phyloP scores from a whole-genome alignment of 2,329 filamentous ascomycete genomes.

The Stagonosporopsis vannaccii region DNA sequence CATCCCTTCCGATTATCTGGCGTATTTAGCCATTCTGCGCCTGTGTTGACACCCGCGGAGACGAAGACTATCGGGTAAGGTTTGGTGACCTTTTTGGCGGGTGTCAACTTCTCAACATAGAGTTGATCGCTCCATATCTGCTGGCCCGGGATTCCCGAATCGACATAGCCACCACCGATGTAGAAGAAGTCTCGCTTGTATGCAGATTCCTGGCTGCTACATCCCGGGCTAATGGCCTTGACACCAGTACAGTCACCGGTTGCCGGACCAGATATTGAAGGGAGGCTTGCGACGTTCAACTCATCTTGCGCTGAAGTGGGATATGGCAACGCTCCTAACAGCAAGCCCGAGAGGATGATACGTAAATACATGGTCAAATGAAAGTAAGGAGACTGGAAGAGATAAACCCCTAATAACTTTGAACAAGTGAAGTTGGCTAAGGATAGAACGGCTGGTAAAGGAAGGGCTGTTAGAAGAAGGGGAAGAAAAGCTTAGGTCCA shows the following conservation, averaged over 20 bases:
- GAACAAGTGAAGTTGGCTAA: conserved; percentile 2
- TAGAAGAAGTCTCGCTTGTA: conserved; percentile 35
- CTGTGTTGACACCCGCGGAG: conserved; percentile 29
- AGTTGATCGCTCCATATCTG: conserved; percentile 29
- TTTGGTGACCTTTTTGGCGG: conserved; percentile 16
- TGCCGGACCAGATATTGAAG: not conserved
- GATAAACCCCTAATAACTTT: not conserved
- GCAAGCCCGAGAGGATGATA: conserved; percentile 3
- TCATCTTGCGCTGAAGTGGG: conserved; percentile 7
- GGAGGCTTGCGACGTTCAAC: not conserved
- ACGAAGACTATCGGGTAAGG: conserved; percentile 34
- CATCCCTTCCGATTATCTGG: conserved; percentile 28
- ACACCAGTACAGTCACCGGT: conserved; percentile 23
- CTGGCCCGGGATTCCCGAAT: conserved; percentile 28
- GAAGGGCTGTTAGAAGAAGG: not conserved
- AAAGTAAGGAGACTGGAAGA: not conserved
- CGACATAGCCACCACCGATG: conserved; percentile 34
- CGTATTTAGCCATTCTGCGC: conserved; percentile 27
- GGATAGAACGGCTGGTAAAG: not conserved
- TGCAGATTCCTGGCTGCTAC: conserved; percentile 29
- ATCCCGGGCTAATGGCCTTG: conserved; percentile 27
- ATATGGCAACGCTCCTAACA: conserved; percentile 8
- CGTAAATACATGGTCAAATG: conserved; percentile 6
- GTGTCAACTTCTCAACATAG: conserved; percentile 34
- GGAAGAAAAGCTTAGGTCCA: not conserved